phyloP scores from a whole-genome alignment of 1,284 basidiomycete species.

The Stereum hirsutum region DNA sequence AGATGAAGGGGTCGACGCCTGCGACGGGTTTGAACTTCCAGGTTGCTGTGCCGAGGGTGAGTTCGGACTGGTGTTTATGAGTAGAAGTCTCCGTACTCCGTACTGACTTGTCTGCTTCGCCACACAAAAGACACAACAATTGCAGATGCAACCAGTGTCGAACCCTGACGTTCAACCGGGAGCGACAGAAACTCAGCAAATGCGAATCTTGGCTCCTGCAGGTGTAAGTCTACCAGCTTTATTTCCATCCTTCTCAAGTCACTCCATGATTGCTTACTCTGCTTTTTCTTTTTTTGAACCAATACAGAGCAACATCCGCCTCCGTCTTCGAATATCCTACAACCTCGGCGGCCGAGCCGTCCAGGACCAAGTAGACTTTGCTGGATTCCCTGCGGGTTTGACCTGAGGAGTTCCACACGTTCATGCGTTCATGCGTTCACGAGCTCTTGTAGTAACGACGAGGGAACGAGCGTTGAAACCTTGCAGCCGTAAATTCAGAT shows the following conservation, averaged over 20 bases:
- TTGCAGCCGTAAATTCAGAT: too few relatives aligned
- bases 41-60: slow-evolving; percentile 94
- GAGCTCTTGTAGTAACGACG: too few relatives aligned
- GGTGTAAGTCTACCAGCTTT: slow-evolving; percentile 52
- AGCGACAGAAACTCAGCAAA: slow-evolving; percentile 85
- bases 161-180: slow-evolving; percentile 75
- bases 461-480: too few relatives aligned
- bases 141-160: slow-evolving; percentile 98
- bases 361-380: slow-evolving; percentile 94
- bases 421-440: too few relatives aligned
- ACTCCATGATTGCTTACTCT: not conserved
- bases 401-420: slow-evolving; percentile 37
- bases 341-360: slow-evolving; percentile 56
- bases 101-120: too few relatives aligned
- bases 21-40: slow-evolving; percentile 82
- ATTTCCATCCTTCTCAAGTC: not conserved
- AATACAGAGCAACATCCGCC: slow-evolving; percentile 67
- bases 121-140: slow-evolving; percentile 85
- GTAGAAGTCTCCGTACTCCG: not conserved
- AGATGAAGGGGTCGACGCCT: slow-evolving; percentile 44
- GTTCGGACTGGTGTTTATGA: slow-evolving; percentile 9
- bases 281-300: not conserved
- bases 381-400: slow-evolving; percentile 79
- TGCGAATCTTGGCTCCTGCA: slow-evolving; percentile 83
- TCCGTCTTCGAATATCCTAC: slow-evolving; percentile 83